Percentiles rank a stretch among this genome's conserved stretches.
phyloP scores from a whole-genome alignment of 352 stramenopile species.

The Saprolegnia parasitica region DNA sequence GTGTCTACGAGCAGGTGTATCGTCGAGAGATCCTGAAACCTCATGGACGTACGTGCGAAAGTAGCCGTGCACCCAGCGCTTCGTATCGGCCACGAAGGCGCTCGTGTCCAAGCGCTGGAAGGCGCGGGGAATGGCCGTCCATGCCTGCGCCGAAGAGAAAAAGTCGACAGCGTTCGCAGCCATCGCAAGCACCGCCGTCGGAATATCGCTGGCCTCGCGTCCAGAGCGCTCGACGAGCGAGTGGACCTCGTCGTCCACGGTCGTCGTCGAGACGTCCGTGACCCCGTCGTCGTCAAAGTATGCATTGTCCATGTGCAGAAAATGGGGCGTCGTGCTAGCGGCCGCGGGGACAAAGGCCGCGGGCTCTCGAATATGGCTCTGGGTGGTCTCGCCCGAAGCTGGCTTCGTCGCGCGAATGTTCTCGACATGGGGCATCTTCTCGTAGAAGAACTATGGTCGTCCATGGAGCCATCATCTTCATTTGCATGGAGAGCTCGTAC shows the following conservation, averaged over 20 bases:
- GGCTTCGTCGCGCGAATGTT: not conserved
- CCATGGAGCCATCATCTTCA: not conserved
- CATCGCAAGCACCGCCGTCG: constrained; percentile 31
- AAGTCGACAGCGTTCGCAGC: constrained; percentile 38
- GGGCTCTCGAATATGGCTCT: not conserved
- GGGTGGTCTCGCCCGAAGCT: not conserved
- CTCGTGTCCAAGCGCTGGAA: constrained; percentile 37
- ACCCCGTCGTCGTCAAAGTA: constrained; percentile 14
- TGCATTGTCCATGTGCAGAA: constrained; percentile 13
- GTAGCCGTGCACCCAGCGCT: constrained; percentile 26
- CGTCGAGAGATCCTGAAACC: constrained; percentile 41
- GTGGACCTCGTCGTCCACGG: constrained; percentile 7
- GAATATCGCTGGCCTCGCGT: not conserved
- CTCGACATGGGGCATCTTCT: constrained; percentile 28
- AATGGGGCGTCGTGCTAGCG: constrained; percentile 4
- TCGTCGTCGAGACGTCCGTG: constrained; percentile 21
- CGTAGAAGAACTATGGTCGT: constrained; percentile 34
- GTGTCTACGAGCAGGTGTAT: constrained; percentile 8
- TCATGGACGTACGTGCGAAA: constrained; percentile 27
- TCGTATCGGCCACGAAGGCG: not conserved
- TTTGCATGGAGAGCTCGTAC: not conserved
- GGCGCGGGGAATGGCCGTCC: constrained; percentile 43
- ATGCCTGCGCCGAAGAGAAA: constrained; percentile 42
- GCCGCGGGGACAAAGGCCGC: not conserved
- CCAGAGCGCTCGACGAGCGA: constrained; percentile 11